phyloP scores from a whole-genome alignment of 2,329 filamentous ascomycete genomes.

The Periconia sp. region DNA sequence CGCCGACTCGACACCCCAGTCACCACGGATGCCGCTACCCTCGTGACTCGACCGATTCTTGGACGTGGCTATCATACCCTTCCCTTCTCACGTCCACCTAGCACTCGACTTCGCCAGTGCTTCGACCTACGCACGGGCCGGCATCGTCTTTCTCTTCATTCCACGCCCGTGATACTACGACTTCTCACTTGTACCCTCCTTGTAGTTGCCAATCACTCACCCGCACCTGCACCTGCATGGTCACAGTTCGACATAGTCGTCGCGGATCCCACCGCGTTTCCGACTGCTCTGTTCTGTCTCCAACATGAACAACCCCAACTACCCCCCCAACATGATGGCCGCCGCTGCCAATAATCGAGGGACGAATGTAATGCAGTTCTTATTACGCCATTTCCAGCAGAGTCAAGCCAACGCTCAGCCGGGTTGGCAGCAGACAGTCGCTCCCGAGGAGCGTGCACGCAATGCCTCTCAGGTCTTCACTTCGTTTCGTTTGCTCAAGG shows the following conservation, averaged over 20 bases:
- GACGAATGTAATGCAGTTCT: conserved; percentile 19
- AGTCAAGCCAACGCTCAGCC: conserved; percentile 29
- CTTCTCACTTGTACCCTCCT: neutral
- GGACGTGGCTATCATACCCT: neutral
- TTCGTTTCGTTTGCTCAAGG: conserved; percentile 35
- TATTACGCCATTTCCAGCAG: conserved; percentile 31
- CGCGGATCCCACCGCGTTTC: conserved; percentile 24
- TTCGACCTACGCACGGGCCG: neutral
- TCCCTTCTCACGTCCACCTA: neutral
- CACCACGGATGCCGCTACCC: neutral
- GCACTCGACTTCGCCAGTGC: neutral
- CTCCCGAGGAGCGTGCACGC: conserved; percentile 34
- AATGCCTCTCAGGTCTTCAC: conserved; percentile 38
- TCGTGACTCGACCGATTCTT: neutral
- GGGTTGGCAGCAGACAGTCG: conserved; percentile 36
- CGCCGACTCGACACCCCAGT: neutral
- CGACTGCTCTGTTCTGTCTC: conserved; percentile 9
- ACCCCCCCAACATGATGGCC: conserved; percentile 27
- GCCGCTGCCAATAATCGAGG: conserved; percentile 19
- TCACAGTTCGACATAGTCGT: conserved; percentile 11
- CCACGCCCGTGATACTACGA: neutral
- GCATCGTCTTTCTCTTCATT: neutral
- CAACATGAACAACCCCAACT: conserved; percentile 40
- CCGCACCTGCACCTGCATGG: conserved; percentile 19
- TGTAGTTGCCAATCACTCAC: neutral